A percentile compares a stretch with the other conserved stretches of the same genome.
Evolutionary conservation across 257 asterid species (phyloP).

Genomic region (Solanum gracilifrons): DNA sequence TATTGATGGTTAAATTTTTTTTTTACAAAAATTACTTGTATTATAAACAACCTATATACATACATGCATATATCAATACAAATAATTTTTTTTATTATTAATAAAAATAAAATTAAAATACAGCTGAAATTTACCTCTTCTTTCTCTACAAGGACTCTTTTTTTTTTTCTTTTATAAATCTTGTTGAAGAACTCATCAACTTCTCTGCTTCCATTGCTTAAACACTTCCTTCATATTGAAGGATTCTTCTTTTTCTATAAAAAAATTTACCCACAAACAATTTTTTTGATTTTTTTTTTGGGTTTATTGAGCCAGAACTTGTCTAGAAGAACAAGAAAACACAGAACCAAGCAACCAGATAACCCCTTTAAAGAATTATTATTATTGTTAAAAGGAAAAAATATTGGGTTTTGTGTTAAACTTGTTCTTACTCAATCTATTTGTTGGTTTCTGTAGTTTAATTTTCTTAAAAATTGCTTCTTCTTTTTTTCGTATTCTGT

Average conservation of each 20-base stretch:
- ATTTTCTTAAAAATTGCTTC: not conserved
- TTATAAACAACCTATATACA: not conserved
- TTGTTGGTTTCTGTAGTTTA: not conserved
- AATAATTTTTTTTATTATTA: not conserved
- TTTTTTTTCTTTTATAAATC: not conserved
- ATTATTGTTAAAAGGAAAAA: not conserved
- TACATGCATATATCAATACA: not conserved
- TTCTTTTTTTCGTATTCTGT: not conserved
- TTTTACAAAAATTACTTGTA: not conserved
- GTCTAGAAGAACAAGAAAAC: constrained; percentile 4
- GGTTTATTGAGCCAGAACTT: not conserved
- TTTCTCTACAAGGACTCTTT: not conserved
- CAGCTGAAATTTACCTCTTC: not conserved
- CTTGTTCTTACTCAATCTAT: not conserved
- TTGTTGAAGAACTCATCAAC: not conserved
- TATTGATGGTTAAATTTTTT: not conserved
- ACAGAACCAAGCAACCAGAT: constrained; percentile 4
- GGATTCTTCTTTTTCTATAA: not conserved
- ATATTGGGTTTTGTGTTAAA: constrained; percentile 8
- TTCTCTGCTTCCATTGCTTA: not conserved
- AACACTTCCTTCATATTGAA: constrained; percentile 15
- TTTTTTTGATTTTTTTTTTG: not conserved
- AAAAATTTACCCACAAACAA: not conserved
- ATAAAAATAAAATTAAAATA: not conserved
- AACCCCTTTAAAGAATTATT: not conserved